phyloP scores from a whole-genome alignment of 352 stramenopile species.

The Phytophthora pluvialis region DNA sequence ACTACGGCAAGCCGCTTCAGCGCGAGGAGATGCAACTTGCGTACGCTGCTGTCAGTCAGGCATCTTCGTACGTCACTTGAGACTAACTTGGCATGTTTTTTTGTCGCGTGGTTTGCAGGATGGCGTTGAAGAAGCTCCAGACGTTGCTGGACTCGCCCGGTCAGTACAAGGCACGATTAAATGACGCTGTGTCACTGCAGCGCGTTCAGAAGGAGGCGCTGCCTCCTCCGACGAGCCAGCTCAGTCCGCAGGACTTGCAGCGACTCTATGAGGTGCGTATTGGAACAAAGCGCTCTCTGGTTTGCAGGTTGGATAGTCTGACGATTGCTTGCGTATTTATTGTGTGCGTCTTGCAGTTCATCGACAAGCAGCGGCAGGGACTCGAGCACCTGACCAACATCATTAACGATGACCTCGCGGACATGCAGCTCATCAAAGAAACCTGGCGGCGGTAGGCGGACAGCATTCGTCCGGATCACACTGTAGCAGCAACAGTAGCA shows the following conservation, averaged over 20 bases:
- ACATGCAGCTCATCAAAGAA: slow-evolving; percentile 90
- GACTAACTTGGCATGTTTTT: slow-evolving; percentile 10
- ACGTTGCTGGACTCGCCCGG: slow-evolving; percentile 78
- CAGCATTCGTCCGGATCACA: background rate
- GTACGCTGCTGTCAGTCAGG: slow-evolving; percentile 48
- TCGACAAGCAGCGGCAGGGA: slow-evolving; percentile 87
- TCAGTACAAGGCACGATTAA: slow-evolving; percentile 89
- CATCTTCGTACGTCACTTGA: background rate
- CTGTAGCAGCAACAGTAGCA: slow-evolving; percentile 1
- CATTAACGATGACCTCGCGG: slow-evolving; percentile 84
- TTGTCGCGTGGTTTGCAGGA: slow-evolving; percentile 37
- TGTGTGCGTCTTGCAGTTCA: slow-evolving; percentile 51
- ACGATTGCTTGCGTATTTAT: slow-evolving; percentile 3
- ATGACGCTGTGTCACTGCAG: slow-evolving; percentile 78
- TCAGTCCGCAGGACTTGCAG: slow-evolving; percentile 80
- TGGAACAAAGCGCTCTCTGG: background rate
- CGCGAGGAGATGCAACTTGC: slow-evolving; percentile 77
- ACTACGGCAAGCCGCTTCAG: slow-evolving; percentile 85
- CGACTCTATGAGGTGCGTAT: slow-evolving; percentile 69
- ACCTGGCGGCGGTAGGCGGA: slow-evolving; percentile 72
- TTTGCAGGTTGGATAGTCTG: background rate
- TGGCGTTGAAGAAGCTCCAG: slow-evolving; percentile 87
- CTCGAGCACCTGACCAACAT: slow-evolving; percentile 85
- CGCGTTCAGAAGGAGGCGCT: slow-evolving; percentile 65
- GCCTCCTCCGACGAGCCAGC: slow-evolving; percentile 46